A percentile compares a stretch with the other conserved stretches of the same genome.
Conservation (phyloP, 495 filamentous ascomycete species). For the Aspergillus ellipticus region DNA sequence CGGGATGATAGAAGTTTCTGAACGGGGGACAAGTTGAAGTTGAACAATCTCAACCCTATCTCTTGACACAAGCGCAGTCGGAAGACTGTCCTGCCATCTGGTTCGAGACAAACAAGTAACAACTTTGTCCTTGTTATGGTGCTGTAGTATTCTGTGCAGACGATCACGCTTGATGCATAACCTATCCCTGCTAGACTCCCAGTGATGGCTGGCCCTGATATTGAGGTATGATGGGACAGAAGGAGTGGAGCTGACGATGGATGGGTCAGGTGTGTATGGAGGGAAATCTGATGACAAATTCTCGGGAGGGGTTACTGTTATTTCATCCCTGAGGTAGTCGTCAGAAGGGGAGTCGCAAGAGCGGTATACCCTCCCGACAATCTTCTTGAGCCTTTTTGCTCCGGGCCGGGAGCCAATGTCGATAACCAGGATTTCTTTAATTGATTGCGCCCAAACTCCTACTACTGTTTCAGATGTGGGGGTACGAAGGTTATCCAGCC, state of each 20-base stretch:
- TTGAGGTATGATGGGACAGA: too few species aligned
- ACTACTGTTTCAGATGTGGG: not conserved
- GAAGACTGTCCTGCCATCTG: not conserved
- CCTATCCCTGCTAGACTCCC: too few species aligned
- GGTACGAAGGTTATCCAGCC: not conserved
- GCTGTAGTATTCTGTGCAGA: not conserved
- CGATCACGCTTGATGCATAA: too few species aligned
- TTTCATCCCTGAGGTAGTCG: not conserved
- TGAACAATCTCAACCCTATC: not conserved
- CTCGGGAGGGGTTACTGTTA: too few species aligned
- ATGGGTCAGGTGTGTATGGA: too few species aligned
- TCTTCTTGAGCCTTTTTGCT: not conserved
- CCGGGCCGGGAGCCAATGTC: not conserved
- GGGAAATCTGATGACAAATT: too few species aligned
- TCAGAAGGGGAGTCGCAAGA: not conserved
- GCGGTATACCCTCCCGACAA: not conserved
- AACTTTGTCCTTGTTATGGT: not conserved
- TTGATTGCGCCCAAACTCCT: not conserved
- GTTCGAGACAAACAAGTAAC: not conserved
- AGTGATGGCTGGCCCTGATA: too few species aligned
- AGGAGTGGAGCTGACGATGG: too few species aligned
- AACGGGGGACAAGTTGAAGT: not conserved
- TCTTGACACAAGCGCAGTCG: not conserved
- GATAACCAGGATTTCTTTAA: not conserved
- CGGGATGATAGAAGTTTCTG: not conserved